Percentiles rank a stretch among this genome's conserved stretches.
These are phyloP conservation scores for Mycosphaerella sp. DNA, from an alignment of 2,329 filamentous ascomycete genomes.

Conservation along the genomic window DNA sequence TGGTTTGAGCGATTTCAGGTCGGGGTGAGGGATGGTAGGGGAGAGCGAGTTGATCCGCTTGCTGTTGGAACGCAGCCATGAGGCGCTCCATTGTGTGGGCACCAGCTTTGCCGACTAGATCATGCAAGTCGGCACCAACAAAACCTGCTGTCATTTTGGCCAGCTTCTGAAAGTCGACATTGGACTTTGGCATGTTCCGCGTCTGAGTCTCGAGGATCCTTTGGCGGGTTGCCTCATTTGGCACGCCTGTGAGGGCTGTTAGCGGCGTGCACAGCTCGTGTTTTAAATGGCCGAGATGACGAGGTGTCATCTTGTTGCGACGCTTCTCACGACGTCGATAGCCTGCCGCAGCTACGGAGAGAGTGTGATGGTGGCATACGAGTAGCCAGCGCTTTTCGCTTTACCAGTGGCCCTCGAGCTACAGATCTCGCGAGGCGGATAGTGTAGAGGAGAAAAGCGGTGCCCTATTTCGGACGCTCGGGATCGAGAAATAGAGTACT, in stretches of 20 bases:
- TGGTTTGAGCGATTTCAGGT: slow-evolving; percentile 31
- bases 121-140: slow-evolving; percentile 81
- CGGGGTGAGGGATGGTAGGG: slow-evolving; percentile 36
- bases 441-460: neutral
- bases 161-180: slow-evolving; percentile 67
- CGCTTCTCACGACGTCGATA: too few species aligned
- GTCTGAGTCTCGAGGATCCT: slow-evolving; percentile 72
- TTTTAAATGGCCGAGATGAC: too few species aligned
- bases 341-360: too few species aligned
- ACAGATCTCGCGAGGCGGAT: too few species aligned
- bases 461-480: neutral
- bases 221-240: slow-evolving; percentile 69
- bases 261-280: too few species aligned
- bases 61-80: slow-evolving; percentile 46
- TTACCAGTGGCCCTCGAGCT: too few species aligned
- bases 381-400: too few species aligned
- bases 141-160: slow-evolving; percentile 87
- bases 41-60: slow-evolving; percentile 25
- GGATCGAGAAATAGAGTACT: neutral
- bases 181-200: slow-evolving; percentile 54
- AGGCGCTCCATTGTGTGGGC: slow-evolving; percentile 59
- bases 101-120: slow-evolving; percentile 60
- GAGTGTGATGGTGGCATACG: too few species aligned
- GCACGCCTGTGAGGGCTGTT: slow-evolving; percentile 46
- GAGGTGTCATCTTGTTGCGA: too few species aligned